These are phyloP conservation scores for Stachybotrys echinatus DNA, from an alignment of 2,329 filamentous ascomycete genomes.

Conservation along the genomic window DNA sequence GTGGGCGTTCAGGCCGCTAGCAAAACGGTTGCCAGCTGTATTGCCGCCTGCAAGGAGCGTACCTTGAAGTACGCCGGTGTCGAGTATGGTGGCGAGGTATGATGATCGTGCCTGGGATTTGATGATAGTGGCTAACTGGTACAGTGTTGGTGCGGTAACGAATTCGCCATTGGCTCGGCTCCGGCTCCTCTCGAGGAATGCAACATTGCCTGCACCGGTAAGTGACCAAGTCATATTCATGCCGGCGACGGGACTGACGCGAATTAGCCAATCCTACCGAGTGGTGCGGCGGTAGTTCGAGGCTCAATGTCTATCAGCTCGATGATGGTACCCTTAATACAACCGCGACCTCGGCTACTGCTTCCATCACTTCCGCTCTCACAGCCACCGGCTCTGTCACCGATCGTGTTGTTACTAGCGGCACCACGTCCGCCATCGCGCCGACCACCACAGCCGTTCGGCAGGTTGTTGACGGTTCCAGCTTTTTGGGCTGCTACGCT, in stretches of 20 bases:
- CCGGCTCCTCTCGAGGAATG: conserved; percentile 24
- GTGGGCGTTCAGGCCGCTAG: conserved; percentile 14
- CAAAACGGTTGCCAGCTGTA: conserved; percentile 26
- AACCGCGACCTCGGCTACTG: neutral
- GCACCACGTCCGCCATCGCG: neutral
- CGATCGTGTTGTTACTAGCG: too few relatives aligned
- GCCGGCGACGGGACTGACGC: conserved; percentile 2
- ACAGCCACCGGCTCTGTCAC: neutral
- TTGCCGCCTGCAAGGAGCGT: conserved; percentile 22
- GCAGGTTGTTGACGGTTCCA: neutral
- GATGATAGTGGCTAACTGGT: conserved; percentile 17
- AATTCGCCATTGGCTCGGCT: conserved; percentile 18
- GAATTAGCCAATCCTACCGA: conserved; percentile 25
- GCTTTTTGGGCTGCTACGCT: conserved; percentile 1
- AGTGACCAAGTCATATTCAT: neutral
- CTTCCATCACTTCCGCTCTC: neutral
- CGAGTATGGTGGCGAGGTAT: conserved; percentile 32
- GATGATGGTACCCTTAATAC: neutral
- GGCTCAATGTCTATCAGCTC: conserved; percentile 29
- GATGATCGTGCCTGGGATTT: conserved; percentile 23
- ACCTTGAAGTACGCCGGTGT: conserved; percentile 26
- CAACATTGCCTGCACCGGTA: conserved; percentile 26
- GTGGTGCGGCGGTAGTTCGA: conserved; percentile 26
- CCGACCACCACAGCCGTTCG: conserved; percentile 1
- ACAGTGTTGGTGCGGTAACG: conserved; percentile 32